A percentile compares a stretch with the other conserved stretches of the same genome.
Evolutionary conservation across 345 rosid species (phyloP).

Genomic region (Chamaenerion angustifolium): DNA sequence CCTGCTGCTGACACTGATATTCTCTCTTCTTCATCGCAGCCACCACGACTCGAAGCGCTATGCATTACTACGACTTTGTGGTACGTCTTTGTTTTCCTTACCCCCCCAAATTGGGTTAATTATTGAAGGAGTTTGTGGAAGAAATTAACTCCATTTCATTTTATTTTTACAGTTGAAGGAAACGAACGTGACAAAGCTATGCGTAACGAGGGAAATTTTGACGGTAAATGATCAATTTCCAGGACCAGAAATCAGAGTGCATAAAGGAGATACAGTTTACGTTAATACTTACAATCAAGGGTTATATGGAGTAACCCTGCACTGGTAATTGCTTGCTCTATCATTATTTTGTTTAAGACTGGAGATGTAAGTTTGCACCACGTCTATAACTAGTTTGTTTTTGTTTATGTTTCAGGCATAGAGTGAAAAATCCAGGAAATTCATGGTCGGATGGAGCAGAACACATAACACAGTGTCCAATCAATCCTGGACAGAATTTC

Average conservation of each 20-base stretch:
- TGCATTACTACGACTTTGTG: slow-evolving; percentile 1
- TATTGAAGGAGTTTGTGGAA: too few relatives aligned
- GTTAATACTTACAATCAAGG: slow-evolving; percentile 9
- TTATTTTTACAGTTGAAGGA: slow-evolving; percentile 1
- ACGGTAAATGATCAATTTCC: slow-evolving; percentile 11
- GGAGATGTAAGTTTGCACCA: too few relatives aligned
- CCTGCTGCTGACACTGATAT: too few relatives aligned
- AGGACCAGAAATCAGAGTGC: too few relatives aligned
- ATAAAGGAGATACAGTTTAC: slow-evolving; percentile 10
- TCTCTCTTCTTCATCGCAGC: neutral
- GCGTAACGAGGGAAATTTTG: slow-evolving; percentile 11
- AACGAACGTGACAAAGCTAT: slow-evolving; percentile 10
- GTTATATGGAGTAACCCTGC: slow-evolving; percentile 6
- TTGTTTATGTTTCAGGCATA: slow-evolving; percentile 3
- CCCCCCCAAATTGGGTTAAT: too few relatives aligned
- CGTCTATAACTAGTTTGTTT: too few relatives aligned
- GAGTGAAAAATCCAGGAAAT: slow-evolving; percentile 10
- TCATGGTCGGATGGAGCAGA: slow-evolving; percentile 20
- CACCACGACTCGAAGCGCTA: neutral
- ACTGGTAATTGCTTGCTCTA: slow-evolving; percentile 8
- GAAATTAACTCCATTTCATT: neutral
- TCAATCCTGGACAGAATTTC: slow-evolving; percentile 8
- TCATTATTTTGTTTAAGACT: too few relatives aligned
- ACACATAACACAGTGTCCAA: slow-evolving; percentile 15
- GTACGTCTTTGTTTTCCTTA: too few relatives aligned